Evolutionary conservation across 2,329 filamentous ascomycete species (phyloP).

Genomic region (Lasiodiplodia sp.): DNA sequence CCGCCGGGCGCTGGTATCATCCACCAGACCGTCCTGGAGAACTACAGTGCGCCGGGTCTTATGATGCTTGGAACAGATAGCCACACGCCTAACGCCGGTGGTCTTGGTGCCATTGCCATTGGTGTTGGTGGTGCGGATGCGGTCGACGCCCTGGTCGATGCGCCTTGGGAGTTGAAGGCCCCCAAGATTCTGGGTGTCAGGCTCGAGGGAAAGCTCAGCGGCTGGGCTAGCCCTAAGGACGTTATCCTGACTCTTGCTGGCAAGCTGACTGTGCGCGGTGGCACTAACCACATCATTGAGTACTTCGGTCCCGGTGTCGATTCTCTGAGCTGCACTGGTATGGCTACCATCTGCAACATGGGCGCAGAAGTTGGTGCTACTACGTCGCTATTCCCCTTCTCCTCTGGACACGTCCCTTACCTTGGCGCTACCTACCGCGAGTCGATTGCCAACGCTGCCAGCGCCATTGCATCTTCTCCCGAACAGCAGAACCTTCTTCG

Average conservation of each 20-base stretch:
- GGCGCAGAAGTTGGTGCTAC: constrained; percentile 93
- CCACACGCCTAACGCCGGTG: constrained; percentile 97
- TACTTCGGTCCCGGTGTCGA: constrained; percentile 92
- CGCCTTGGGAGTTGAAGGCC: constrained; percentile 97
- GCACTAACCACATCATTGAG: constrained; percentile 93
- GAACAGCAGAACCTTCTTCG: constrained; percentile 70
- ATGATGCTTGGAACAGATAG: constrained; percentile 99
- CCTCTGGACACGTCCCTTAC: constrained; percentile 81
- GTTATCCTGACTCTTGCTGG: constrained; percentile 91
- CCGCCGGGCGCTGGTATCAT: constrained; percentile 58
- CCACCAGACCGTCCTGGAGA: constrained; percentile 96
- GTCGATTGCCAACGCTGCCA: constrained; percentile 72
- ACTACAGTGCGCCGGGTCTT: constrained; percentile 93
- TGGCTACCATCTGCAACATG: constrained; percentile 93
- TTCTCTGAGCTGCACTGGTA: constrained; percentile 87
- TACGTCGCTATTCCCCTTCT: constrained; percentile 94
- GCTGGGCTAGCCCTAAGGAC: constrained; percentile 95
- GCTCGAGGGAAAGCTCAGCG: constrained; percentile 81
- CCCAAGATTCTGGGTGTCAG: constrained; percentile 88
- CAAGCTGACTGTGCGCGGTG: constrained; percentile 87
- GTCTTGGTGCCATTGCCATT: constrained; percentile 90
- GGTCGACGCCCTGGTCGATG: constrained; percentile 93
- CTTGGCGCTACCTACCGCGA: constrained; percentile 81
- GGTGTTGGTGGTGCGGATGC: constrained; percentile 97
- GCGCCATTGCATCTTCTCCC: constrained; percentile 65